Evolutionary conservation across 2,329 filamentous ascomycete genomes (phyloP), one percentile per base, ranked within the genome.

Genomic region (Salinomyces thailandicus): DNA sequence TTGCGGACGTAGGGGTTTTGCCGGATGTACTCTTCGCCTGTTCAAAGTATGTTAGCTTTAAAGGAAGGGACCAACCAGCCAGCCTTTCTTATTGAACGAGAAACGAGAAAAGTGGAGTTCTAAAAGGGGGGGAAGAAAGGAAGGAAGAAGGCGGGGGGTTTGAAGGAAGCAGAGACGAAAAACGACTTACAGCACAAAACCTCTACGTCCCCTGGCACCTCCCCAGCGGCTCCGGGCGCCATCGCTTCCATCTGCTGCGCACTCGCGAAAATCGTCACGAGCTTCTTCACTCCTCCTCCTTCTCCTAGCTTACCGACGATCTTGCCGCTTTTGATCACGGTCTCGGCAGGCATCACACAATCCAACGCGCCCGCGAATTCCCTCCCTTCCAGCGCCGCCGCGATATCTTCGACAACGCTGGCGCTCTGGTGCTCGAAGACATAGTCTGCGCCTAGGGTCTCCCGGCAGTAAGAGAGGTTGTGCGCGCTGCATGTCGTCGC

Each of bases 351-450:
- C 22, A 26, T 54, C 50, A 14, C 44, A 45, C 7, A 41, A 37
- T 4, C 51, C 50, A 4, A 50, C 46, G 2, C 48, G 44, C 19
- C 47, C 49, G 13, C 35, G 31, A 39, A 52, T 50, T 28, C 18
- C 11, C 6, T 24, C 7, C 20, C 17, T 3, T 32, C 18, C 5
- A 30, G 14, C 14, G 11, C 27, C 27, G 27, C 27, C 8, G 14
- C 11, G 27, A 30, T 14, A 12, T 47, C 38, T 4, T 47, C 39
- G 13, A 51, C 32, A 4, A 64, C 57, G 4, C 65, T 59, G 2
- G 51, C 51, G 2, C 49, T 31, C 4, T 61, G 53, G 12, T 75
- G 73, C 42, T 73, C 68, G 41, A 72, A 72, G 36, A 61, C 63
- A 4, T 50, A 52, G 4, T 51, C 53, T 0, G 68, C 71, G 1